Conservation (phyloP, 768 basidiomycete genomes). For the Kondoa subrosea region DNA sequence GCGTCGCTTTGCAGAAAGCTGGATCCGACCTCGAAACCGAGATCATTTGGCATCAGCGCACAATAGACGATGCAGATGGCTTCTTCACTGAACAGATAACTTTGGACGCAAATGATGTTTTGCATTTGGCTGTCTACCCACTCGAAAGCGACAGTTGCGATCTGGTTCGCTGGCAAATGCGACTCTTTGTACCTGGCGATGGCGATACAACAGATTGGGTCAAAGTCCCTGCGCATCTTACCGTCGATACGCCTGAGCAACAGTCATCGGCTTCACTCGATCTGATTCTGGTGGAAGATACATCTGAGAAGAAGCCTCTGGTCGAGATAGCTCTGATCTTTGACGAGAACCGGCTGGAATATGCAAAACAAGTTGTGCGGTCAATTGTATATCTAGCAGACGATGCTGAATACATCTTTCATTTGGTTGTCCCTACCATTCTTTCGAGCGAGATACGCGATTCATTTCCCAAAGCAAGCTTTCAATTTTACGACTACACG, state of each 20-base stretch:
- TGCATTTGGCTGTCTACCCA: slow-evolving; percentile 18
- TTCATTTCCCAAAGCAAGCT: slow-evolving; percentile 9
- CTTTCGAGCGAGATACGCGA: slow-evolving; percentile 13
- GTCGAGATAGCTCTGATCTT: slow-evolving; percentile 24
- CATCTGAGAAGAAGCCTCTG: background rate
- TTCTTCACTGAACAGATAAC: slow-evolving; percentile 12
- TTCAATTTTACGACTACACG: slow-evolving; percentile 21
- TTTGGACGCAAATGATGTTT: slow-evolving; percentile 8
- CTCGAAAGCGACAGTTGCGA: slow-evolving; percentile 21
- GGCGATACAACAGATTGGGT: background rate
- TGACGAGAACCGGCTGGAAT: slow-evolving; percentile 19
- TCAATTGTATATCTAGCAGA: slow-evolving; percentile 17
- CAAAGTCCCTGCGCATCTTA: background rate
- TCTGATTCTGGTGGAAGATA: background rate
- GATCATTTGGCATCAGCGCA: slow-evolving; percentile 10
- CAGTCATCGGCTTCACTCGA: background rate
- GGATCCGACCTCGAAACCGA: slow-evolving; percentile 9
- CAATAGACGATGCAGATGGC: slow-evolving; percentile 15
- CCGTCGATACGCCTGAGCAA: background rate
- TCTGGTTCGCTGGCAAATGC: slow-evolving; percentile 10
- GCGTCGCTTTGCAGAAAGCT: slow-evolving; percentile 5
- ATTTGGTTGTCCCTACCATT: slow-evolving; percentile 18
- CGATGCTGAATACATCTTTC: slow-evolving; percentile 17
- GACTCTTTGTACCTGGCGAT: background rate
- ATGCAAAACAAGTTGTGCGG: slow-evolving; percentile 22